phyloP scores from a whole-genome alignment of 495 filamentous ascomycete genomes.

The Penicillium dipodomyicola region DNA sequence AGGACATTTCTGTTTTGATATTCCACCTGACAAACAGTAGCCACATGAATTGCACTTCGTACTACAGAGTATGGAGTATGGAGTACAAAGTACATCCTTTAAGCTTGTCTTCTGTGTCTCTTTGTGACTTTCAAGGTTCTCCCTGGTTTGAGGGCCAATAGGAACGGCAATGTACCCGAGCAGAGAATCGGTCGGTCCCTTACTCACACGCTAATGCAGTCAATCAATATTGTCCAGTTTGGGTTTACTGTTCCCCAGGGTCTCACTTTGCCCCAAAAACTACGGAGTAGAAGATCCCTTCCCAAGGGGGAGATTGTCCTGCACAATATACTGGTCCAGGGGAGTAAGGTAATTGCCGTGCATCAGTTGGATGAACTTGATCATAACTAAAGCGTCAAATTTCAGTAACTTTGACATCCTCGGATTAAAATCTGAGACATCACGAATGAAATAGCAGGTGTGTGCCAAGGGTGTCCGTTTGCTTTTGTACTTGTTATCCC shows the following conservation, averaged over 20 bases:
- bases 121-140: too few relatives aligned
- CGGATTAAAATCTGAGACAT: conserved; percentile 23
- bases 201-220: conserved; percentile 11
- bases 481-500: conserved; percentile 10
- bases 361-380: background rate
- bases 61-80: background rate
- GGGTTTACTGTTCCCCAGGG: conserved; percentile 18
- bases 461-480: background rate
- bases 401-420: conserved; percentile 6
- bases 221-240: conserved; percentile 20
- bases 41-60: background rate
- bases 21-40: background rate
- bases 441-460: conserved; percentile 27
- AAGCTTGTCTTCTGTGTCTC: background rate
- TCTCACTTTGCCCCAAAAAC: background rate
- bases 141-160: background rate
- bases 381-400: background rate
- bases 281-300: background rate
- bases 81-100: background rate
- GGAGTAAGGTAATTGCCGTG: conserved; percentile 6
- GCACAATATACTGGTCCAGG: conserved; percentile 2
- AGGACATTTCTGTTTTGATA: background rate
- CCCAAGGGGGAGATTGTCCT: conserved; percentile 6
- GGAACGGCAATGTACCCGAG: background rate
- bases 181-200: conserved; percentile 6